Evolutionary conservation across 768 basidiomycete species (phyloP), one percentile per base, ranked within the genome.

Genomic region (Podaxis mareebaensis): DNA sequence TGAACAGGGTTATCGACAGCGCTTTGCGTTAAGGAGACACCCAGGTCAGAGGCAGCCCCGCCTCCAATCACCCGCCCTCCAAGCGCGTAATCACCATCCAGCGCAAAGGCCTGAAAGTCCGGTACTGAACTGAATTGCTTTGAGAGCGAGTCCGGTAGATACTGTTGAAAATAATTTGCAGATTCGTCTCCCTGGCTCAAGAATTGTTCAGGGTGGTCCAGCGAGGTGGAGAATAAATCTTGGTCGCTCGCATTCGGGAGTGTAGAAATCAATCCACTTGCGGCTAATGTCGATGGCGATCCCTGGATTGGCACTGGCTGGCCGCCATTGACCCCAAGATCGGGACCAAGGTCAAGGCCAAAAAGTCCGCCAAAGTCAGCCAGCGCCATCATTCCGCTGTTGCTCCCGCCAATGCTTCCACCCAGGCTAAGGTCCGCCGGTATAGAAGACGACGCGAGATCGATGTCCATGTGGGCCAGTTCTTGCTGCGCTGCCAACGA

Each of bases 41-140:
- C 36, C 46, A 46, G 17, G 20, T 49, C 46, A 5, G 44, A 59
- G 15, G 30, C 28, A 24, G 26, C 17, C 30, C 44, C 33, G 15
- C 36, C 26, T 30, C 20, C 51, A 3, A 33, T 17, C 15, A 22
- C 11, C 13, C 12, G 36, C 39, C 39, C 33, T 22, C 39, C 33
- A 22, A 40, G 30, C 15, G 4, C 22, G 52, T 60, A 26, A 22
- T 52, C 59, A 4, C 40, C 36, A 15, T 49, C 60, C n/a, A 61
- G 40, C 12, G 28, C 44, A 46, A 59, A 40, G 4, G 17, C 28
- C 6, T 53, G 40, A 48, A 62, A 48, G 48, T 62, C 61, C 22
- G 61, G 48, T 22, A 55, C n/a, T 5, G 61, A 62, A n/a, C 61
- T 53, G 26, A 62, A 55, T 7, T 42, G 42, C 42, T 48, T 55